Conservation (phyloP, 495 filamentous ascomycete genomes). For the Penicillium turbatum region DNA sequence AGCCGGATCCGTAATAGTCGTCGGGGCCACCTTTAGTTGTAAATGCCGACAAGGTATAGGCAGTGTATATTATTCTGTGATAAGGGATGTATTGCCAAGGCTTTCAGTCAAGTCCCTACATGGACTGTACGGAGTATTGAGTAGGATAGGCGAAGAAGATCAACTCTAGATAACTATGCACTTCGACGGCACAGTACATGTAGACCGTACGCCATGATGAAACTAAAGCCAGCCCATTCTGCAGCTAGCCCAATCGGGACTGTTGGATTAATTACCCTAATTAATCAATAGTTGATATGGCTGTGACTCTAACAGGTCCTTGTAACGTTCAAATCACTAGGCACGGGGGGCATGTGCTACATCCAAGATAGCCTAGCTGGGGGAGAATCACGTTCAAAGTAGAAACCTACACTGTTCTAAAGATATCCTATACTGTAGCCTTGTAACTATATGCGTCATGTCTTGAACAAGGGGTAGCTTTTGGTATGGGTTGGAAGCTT, state of each 20-base stretch:
- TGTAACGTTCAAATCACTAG: not conserved
- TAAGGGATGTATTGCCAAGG: too few species aligned
- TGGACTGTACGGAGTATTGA: too few species aligned
- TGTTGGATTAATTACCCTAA: not conserved
- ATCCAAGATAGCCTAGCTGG: not conserved
- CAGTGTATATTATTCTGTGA: too few species aligned
- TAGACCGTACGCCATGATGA: not conserved
- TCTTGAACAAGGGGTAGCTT: not conserved
- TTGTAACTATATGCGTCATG: not conserved
- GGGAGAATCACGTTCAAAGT: too few species aligned
- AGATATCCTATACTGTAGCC: constrained; percentile 1
- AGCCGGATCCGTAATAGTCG: too few species aligned
- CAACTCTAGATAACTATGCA: not conserved
- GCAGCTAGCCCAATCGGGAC: not conserved
- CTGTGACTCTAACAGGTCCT: not conserved
- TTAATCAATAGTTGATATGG: not conserved
- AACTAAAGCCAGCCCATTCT: constrained; percentile 4
- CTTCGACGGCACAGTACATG: not conserved
- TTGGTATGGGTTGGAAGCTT: constrained; percentile 1
- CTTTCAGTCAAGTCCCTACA: too few species aligned
- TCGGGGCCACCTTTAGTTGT: too few species aligned
- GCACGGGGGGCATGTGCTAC: too few species aligned
- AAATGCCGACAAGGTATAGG: too few species aligned
- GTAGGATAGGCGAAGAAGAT: not conserved
- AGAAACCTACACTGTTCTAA: not conserved